phyloP scores from a whole-genome alignment of 1,284 basidiomycete species.

The Boletus semigastroideus region DNA sequence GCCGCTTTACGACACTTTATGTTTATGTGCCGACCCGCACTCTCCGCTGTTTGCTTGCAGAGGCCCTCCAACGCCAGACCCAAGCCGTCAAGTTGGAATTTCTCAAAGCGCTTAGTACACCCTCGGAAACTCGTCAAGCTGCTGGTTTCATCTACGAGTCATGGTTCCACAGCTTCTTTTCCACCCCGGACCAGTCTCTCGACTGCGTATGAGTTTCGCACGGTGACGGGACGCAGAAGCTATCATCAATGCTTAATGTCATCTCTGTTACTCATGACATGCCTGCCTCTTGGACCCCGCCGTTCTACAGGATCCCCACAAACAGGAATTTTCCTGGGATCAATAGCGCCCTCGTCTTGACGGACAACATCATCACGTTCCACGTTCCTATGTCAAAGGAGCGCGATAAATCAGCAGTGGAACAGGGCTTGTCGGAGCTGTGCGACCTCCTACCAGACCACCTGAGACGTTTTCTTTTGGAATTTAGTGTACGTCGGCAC shows the following conservation, averaged over 20 bases:
- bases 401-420: neutral
- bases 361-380: too few relatives aligned
- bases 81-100: neutral
- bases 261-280: neutral
- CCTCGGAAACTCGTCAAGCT: neutral
- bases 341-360: too few relatives aligned
- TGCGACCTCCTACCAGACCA: neutral
- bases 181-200: neutral
- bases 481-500: neutral
- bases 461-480: neutral
- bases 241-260: too few relatives aligned
- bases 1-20: accelerated
- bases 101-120: neutral
- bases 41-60: neutral
- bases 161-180: slow-evolving; percentile 6
- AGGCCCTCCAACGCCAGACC: neutral
- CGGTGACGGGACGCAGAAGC: neutral
- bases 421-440: neutral
- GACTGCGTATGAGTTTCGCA: neutral
- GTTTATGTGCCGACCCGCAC: neutral
- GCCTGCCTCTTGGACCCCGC: too few relatives aligned
- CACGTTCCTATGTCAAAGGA: too few relatives aligned
- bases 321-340: too few relatives aligned
- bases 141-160: neutral
- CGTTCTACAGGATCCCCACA: too few relatives aligned